A percentile compares a stretch with the other conserved stretches of the same genome.
phyloP scores from a whole-genome alignment of 2,329 filamentous ascomycete genomes.

The Pleoardoris graminearum region DNA sequence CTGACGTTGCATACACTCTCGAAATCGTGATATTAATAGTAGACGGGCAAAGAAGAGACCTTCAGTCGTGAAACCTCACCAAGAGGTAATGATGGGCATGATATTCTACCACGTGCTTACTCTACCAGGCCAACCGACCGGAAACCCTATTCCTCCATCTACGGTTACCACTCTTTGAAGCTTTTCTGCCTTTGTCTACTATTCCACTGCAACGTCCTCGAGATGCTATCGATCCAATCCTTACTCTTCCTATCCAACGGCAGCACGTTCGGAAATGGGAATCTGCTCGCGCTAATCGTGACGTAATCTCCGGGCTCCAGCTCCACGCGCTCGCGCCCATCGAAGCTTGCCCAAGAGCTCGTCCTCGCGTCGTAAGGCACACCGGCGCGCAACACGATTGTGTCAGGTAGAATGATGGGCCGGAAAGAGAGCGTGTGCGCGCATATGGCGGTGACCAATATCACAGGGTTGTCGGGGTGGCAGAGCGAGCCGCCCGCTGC shows the following conservation, averaged over 20 bases:
- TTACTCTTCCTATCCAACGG: slow-evolving; percentile 69
- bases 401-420: slow-evolving; percentile 95
- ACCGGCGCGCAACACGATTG: slow-evolving; percentile 87
- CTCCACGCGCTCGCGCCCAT: slow-evolving; percentile 81
- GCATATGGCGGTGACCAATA: slow-evolving; percentile 91
- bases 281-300: slow-evolving; percentile 78
- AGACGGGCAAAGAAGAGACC: too few species aligned
- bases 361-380: slow-evolving; percentile 94
- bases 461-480: slow-evolving; percentile 95
- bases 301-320: slow-evolving; percentile 79
- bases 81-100: too few species aligned
- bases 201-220: slow-evolving; percentile 79
- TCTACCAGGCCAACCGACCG: too few species aligned
- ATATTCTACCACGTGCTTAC: too few species aligned
- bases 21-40: too few species aligned
- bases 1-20: too few species aligned
- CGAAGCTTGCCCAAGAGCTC: slow-evolving; percentile 95
- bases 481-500: slow-evolving; percentile 94
- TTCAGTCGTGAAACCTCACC: too few species aligned
- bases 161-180: slow-evolving; percentile 40
- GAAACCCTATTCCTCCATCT: not conserved
- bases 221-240: slow-evolving; percentile 83
- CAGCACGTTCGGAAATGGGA: slow-evolving; percentile 78
- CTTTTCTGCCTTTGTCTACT: slow-evolving; percentile 74
- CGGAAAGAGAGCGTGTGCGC: slow-evolving; percentile 94